These are phyloP conservation scores for Paspalum vaginatum DNA, from an alignment of 176 grass and related monocot genomes.

Conservation along the genomic window DNA sequence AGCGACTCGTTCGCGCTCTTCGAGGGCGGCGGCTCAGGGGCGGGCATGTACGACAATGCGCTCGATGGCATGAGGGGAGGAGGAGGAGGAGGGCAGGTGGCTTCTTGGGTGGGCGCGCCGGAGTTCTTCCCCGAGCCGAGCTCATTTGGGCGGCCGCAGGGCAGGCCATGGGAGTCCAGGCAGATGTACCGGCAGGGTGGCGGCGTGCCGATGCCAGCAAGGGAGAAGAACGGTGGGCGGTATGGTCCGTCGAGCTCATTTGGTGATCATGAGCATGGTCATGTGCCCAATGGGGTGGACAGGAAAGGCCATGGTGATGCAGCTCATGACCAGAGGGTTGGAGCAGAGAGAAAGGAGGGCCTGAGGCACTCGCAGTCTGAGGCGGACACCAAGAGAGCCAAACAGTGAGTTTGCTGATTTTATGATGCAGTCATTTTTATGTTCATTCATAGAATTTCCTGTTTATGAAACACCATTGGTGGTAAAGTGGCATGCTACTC, in stretches of 20 bases:
- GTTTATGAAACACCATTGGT: slow-evolving; percentile 25
- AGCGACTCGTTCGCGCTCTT: slow-evolving; percentile 88
- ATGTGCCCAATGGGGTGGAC: slow-evolving; percentile 38
- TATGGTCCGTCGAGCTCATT: slow-evolving; percentile 18
- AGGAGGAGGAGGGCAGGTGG: slow-evolving; percentile 18
- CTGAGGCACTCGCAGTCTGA: slow-evolving; percentile 64
- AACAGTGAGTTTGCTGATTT: slow-evolving; percentile 63
- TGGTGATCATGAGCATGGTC: slow-evolving; percentile 44
- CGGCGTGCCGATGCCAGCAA: slow-evolving; percentile 9
- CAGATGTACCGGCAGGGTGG: slow-evolving; percentile 50
- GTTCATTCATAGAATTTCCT: background rate
- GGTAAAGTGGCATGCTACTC: background rate
- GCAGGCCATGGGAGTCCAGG: slow-evolving; percentile 51
- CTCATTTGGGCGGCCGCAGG: slow-evolving; percentile 54
- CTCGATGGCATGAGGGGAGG: slow-evolving; percentile 47
- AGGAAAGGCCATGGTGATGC: slow-evolving; percentile 50
- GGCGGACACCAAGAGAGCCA: slow-evolving; percentile 68
- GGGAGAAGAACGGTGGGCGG: slow-evolving; percentile 54
- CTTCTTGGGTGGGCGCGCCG: slow-evolving; percentile 37
- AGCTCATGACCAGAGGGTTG: slow-evolving; percentile 48
- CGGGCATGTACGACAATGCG: slow-evolving; percentile 47
- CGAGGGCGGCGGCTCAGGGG: slow-evolving; percentile 35
- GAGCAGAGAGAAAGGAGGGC: slow-evolving; percentile 56
- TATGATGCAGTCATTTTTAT: background rate
- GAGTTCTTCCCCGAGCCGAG: slow-evolving; percentile 51